These are phyloP conservation scores for Dipteronia dyeriana DNA, from an alignment of 345 rosid species.

Conservation along the genomic window DNA sequence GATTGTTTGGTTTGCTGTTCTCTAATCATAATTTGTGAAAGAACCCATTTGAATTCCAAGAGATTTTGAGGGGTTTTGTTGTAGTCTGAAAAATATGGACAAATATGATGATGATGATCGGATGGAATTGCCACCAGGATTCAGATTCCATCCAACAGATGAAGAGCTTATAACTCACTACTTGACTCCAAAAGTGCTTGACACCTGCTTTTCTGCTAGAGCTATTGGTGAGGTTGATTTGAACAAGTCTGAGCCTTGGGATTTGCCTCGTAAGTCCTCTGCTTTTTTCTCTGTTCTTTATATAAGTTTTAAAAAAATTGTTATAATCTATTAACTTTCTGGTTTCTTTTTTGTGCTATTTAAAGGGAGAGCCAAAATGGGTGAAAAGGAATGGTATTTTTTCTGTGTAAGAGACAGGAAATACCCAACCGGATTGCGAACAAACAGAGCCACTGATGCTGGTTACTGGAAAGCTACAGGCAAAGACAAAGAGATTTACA, in stretches of 20 bases:
- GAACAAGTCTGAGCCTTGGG: slow-evolving; percentile 76
- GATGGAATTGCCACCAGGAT: slow-evolving; percentile 62
- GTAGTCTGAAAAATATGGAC: slow-evolving; percentile 33
- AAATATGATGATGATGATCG: slow-evolving; percentile 31
- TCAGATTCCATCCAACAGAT: slow-evolving; percentile 63
- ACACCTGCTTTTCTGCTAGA: slow-evolving; percentile 39
- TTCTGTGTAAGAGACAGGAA: slow-evolving; percentile 76
- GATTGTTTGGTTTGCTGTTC: no score
- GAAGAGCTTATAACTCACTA: slow-evolving; percentile 66
- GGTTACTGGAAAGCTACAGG: slow-evolving; percentile 83
- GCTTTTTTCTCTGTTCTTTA: neutral
- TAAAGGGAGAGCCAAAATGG: slow-evolving; percentile 52
- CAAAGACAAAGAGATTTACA: slow-evolving; percentile 59
- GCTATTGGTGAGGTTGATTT: slow-evolving; percentile 68
- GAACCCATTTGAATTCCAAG: neutral
- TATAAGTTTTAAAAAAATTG: neutral
- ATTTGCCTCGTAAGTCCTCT: slow-evolving; percentile 53
- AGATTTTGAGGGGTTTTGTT: neutral
- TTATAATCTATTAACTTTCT: neutral
- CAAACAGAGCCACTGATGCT: slow-evolving; percentile 58
- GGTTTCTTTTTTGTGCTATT: neutral
- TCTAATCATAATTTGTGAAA: no score
- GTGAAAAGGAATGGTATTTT: slow-evolving; percentile 77
- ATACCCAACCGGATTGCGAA: slow-evolving; percentile 75
- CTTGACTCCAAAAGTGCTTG: slow-evolving; percentile 43